Evolutionary conservation across 768 basidiomycete genomes (phyloP), one percentile per base, ranked within the genome.

Genomic region (Kwoniella pini): DNA sequence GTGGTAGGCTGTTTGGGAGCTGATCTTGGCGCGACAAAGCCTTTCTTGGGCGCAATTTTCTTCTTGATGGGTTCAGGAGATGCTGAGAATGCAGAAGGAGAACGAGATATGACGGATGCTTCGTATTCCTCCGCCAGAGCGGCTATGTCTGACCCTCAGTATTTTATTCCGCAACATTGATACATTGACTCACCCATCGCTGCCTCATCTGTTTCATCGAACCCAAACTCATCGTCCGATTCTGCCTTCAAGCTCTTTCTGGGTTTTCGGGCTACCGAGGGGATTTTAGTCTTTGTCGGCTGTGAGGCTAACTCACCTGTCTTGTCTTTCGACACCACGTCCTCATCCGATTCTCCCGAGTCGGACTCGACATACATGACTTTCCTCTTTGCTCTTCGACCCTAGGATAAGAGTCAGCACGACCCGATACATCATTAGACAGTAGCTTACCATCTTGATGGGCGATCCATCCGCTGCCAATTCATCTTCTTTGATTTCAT

Each of bases 221-320:
- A 64, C 11, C 66, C 65, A 45, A 74, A 78, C n/a, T 76, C 75
- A 42, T 67, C 71, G 28, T 78, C 77, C 2, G 68, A 70, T 12
- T 67, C 68, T 10, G 59, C 65, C 51, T 72, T 74, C 33, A 72
- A 30, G 43, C 71, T 75, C 62, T 76, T 78, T 31, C 71, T 53
- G 0, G 68, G 69, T 57, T 65, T 68, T 15, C 69, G 63, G 17
- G 52, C 63, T 63, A 26, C 11, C 11, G 19, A 27, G 10, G 31
- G 30, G 21, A 24, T 22, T 10, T 42, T 22, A n/a, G 39, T 17
- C 10, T 12, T 17, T 12, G n/a, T 43, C n/a, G 45, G 22, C 13
- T 2, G n/a, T 0, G n/a, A 39, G 22, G 48, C 13, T 12, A 40
- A 44, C 63, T 57, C 31, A 67, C 59, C 48, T 46, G 50, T 54